Evolutionary conservation across 495 filamentous ascomycete species (phyloP).

Genomic region (Venustampulla echinocandica): DNA sequence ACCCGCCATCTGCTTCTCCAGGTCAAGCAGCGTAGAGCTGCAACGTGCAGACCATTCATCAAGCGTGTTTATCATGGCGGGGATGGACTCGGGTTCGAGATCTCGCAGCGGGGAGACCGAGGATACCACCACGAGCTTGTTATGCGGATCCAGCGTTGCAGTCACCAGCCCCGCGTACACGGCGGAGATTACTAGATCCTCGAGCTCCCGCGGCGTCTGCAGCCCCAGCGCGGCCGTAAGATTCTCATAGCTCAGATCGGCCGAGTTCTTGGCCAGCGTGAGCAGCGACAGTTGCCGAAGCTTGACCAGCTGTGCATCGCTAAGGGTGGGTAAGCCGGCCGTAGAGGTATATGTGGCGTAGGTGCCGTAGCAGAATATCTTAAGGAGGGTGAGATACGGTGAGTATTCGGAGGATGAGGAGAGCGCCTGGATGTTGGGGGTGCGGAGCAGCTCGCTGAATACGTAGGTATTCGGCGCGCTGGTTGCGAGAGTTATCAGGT

Average conservation of each 20-base stretch:
- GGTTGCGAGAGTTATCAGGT: slow-evolving; percentile 81
- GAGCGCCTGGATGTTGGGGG: slow-evolving; percentile 72
- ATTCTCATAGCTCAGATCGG: slow-evolving; percentile 59
- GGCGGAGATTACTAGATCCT: slow-evolving; percentile 80
- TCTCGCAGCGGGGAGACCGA: slow-evolving; percentile 80
- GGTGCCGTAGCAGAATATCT: slow-evolving; percentile 92
- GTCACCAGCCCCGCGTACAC: slow-evolving; percentile 78
- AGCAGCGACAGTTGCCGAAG: slow-evolving; percentile 87
- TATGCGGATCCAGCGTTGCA: slow-evolving; percentile 71
- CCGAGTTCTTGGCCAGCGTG: slow-evolving; percentile 52
- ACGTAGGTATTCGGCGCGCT: slow-evolving; percentile 82
- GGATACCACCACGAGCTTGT: slow-evolving; percentile 63
- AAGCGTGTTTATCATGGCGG: slow-evolving; percentile 55
- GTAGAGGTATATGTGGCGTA: slow-evolving; percentile 58
- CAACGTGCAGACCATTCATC: slow-evolving; percentile 70
- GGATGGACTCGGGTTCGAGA: slow-evolving; percentile 59
- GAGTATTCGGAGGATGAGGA: slow-evolving; percentile 35
- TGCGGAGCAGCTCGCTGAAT: slow-evolving; percentile 86
- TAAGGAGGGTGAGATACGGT: slow-evolving; percentile 64
- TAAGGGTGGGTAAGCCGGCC: slow-evolving; percentile 60
- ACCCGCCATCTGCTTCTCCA: slow-evolving; percentile 61
- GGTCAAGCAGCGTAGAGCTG: slow-evolving; percentile 58
- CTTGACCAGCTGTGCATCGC: slow-evolving; percentile 65
- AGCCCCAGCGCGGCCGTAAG: slow-evolving; percentile 63
- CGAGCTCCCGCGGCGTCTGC: slow-evolving; percentile 58